Evolutionary conservation across 2,329 filamentous ascomycete genomes (phyloP).

Genomic region (Aspergillus pseudoterreus): DNA sequence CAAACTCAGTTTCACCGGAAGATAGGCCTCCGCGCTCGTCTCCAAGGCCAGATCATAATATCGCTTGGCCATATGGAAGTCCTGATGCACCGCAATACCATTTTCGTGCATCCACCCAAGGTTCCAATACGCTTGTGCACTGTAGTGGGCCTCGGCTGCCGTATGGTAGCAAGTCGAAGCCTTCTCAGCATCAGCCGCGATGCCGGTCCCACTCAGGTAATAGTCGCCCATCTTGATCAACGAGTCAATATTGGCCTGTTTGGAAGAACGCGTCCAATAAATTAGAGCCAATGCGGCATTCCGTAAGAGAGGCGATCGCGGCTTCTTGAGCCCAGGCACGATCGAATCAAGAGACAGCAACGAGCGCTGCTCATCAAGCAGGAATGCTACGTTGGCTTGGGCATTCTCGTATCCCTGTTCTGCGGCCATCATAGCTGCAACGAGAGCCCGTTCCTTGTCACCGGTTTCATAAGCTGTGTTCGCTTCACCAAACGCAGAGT

Average conservation of each 20-base stretch:
- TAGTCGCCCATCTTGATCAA: slow-evolving; percentile 99
- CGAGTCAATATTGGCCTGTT: slow-evolving; percentile 88
- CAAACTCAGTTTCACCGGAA: slow-evolving; percentile 84
- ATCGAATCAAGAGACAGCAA: slow-evolving; percentile 55
- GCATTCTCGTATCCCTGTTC: slow-evolving; percentile 89
- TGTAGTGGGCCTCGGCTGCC: slow-evolving; percentile 85
- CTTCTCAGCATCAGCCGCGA: slow-evolving; percentile 69
- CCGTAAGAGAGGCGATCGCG: slow-evolving; percentile 46
- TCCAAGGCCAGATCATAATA: slow-evolving; percentile 92
- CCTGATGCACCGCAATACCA: slow-evolving; percentile 84
- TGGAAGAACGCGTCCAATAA: slow-evolving; percentile 92
- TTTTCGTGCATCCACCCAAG: slow-evolving; percentile 99
- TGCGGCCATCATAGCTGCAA: slow-evolving; percentile 80
- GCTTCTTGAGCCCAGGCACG: slow-evolving; percentile 44
- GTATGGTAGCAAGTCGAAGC: slow-evolving; percentile 90
- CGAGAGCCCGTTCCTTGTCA: slow-evolving; percentile 73
- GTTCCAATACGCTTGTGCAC: slow-evolving; percentile 94
- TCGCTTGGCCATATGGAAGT: slow-evolving; percentile 94
- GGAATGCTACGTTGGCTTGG: slow-evolving; percentile 84
- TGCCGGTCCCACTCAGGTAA: slow-evolving; percentile 79
- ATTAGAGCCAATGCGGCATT: slow-evolving; percentile 71
- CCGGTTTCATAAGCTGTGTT: slow-evolving; percentile 77
- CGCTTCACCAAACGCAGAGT: slow-evolving; percentile 77
- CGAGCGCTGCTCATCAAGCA: slow-evolving; percentile 72
- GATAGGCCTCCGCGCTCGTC: slow-evolving; percentile 88